Percentiles rank a stretch among this genome's conserved stretches.
phyloP scores from a whole-genome alignment of 257 asterid species.

The Lycium barbarum region DNA sequence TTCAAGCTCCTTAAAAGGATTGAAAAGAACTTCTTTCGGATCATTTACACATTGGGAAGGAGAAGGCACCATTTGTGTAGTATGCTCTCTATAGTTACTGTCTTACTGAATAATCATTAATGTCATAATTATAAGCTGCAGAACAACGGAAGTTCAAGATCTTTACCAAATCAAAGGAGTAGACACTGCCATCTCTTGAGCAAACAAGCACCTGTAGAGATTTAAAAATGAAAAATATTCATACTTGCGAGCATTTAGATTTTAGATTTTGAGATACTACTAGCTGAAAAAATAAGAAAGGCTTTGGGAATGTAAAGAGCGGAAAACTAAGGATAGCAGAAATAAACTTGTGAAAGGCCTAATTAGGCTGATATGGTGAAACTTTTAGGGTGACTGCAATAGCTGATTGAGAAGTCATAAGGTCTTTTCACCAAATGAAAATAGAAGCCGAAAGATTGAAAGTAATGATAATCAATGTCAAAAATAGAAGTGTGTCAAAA shows the following conservation, averaged over 20 bases:
- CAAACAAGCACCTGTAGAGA: conserved; percentile 74
- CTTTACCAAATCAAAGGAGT: conserved; percentile 78
- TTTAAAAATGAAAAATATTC: conserved; percentile 6
- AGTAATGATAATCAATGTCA: not conserved
- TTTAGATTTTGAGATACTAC: not conserved
- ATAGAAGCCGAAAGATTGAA: conserved; percentile 3
- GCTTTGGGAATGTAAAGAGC: not conserved
- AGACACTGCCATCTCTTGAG: conserved; percentile 84
- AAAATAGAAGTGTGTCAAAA: not conserved
- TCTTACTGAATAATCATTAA: not conserved
- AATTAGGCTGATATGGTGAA: conserved; percentile 4
- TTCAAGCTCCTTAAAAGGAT: not conserved
- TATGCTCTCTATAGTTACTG: not conserved
- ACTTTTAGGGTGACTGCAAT: not conserved
- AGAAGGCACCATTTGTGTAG: not conserved
- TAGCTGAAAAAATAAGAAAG: not conserved
- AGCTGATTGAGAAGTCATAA: not conserved
- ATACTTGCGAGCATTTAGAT: not conserved
- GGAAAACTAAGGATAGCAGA: not conserved
- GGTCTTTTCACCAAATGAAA: not conserved
- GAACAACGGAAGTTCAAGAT: conserved; percentile 19
- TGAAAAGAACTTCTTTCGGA: not conserved
- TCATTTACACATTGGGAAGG: not conserved
- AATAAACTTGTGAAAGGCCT: not conserved
- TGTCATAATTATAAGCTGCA: conserved; percentile 6